These are phyloP conservation scores for Pythium coloratum DNA, from an alignment of 352 stramenopile genomes.

Conservation along the genomic window DNA sequence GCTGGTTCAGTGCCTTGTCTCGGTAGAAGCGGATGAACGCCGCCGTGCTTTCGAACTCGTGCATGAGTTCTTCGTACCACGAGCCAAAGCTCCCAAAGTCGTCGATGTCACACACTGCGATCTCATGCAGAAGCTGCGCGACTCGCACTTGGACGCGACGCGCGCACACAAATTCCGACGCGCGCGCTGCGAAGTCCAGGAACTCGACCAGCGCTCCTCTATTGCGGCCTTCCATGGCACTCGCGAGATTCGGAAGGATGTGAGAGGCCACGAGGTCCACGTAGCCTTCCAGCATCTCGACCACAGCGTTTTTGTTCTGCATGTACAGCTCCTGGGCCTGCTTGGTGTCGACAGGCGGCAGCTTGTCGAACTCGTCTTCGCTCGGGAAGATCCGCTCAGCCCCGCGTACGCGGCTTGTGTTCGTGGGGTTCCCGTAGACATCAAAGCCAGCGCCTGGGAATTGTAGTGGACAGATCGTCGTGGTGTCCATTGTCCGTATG, in stretches of 20 bases:
- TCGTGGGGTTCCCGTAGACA: constrained; percentile 30
- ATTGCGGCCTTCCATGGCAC: constrained; percentile 39
- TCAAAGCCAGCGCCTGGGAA: constrained; percentile 38
- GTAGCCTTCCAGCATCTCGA: constrained; percentile 75
- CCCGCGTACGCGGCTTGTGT: constrained; percentile 8
- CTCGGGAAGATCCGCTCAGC: constrained; percentile 46
- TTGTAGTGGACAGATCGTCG: constrained; percentile 31
- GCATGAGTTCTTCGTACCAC: constrained; percentile 24
- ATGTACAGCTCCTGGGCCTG: constrained; percentile 51
- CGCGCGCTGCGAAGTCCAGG: constrained; percentile 62
- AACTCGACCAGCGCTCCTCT: constrained; percentile 57
- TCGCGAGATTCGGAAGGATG: constrained; percentile 45
- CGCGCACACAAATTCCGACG: constrained; percentile 73
- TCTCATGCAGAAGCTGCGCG: constrained; percentile 53
- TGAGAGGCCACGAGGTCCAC: constrained; percentile 53
- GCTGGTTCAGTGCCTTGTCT: constrained; percentile 24
- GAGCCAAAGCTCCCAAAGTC: constrained; percentile 35
- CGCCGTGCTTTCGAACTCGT: constrained; percentile 36
- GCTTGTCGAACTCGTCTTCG: constrained; percentile 46
- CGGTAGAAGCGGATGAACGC: constrained; percentile 43
- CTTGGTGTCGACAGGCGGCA: constrained; percentile 65
- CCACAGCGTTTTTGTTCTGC: constrained; percentile 55
- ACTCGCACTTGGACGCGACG: constrained; percentile 64
- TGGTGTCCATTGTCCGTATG: constrained; percentile 16
- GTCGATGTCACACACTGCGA: constrained; percentile 53